Conservation (phyloP, 345 rosid species). For the Sisymbrium irio region DNA sequence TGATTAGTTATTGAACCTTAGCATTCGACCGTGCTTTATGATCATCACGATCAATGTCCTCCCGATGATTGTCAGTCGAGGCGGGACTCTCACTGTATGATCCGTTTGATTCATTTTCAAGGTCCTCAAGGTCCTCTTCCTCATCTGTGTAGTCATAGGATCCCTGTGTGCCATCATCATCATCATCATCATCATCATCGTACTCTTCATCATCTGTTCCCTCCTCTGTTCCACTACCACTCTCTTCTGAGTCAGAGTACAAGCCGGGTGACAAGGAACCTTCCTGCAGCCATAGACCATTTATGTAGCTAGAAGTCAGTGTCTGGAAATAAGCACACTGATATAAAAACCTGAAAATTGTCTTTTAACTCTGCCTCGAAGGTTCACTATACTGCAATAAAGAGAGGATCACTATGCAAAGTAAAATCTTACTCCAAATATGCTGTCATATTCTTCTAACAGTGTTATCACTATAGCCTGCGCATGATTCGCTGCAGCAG, state of each 20-base stretch:
- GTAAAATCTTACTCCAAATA: slow-evolving; percentile 73
- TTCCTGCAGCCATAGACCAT: slow-evolving; percentile 57
- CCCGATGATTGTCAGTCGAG: slow-evolving; percentile 41
- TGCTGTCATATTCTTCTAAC: slow-evolving; percentile 76
- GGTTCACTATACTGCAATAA: not conserved
- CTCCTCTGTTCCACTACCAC: slow-evolving; percentile 81
- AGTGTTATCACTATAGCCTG: slow-evolving; percentile 93
- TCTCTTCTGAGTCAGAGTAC: slow-evolving; percentile 80
- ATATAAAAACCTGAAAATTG: not conserved
- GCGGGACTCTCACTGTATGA: slow-evolving; percentile 45
- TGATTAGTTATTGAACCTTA: slow-evolving; percentile 9
- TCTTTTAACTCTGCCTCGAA: slow-evolving; percentile 4
- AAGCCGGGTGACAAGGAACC: slow-evolving; percentile 67
- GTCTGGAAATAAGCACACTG: slow-evolving; percentile 17
- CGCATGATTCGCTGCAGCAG: slow-evolving; percentile 99
- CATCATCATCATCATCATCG: slow-evolving; percentile 70
- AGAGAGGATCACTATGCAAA: slow-evolving; percentile 1
- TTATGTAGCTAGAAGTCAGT: slow-evolving; percentile 31
- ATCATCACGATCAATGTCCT: slow-evolving; percentile 41
- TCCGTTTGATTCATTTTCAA: slow-evolving; percentile 48
- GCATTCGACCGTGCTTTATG: slow-evolving; percentile 44
- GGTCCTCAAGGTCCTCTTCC: slow-evolving; percentile 53
- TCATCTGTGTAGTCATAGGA: slow-evolving; percentile 46
- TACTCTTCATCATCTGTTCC: slow-evolving; percentile 78
- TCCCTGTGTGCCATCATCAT: slow-evolving; percentile 45